Evolutionary conservation across 352 stramenopile genomes (phyloP), one percentile per base, ranked within the genome.

Genomic region (Phytophthora pinifolia): DNA sequence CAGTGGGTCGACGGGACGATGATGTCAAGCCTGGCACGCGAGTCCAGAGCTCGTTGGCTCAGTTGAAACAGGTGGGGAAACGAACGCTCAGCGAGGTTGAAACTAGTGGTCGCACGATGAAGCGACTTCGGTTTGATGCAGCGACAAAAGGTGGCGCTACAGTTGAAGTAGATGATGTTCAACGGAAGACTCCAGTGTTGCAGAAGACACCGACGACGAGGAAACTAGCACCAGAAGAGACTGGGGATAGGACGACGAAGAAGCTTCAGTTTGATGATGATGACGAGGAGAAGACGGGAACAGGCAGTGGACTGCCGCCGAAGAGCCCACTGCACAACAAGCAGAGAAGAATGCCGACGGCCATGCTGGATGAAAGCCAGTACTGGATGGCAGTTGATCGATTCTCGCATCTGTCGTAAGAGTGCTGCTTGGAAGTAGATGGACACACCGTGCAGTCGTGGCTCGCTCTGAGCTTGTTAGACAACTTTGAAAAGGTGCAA

Each of bases 361-460:
- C n/a, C 12, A 37, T 50, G 54, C 37, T 62, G 18, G 37, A 62
- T 35, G 54, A 62, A 10, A 50, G 18, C 13, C 44, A 62, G 36
- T 62, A 62, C 37, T 62, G 54, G 54, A 50, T 62, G 45, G 54
- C 54, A 1, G 54, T 62, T 37, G 54, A 62, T 20, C 53, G 54
- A 35, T 62, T 62, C 22, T 62, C 54, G 18, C 54, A 62, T 55
- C 33, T 62, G n/a, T 32, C 45, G 14, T 62, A 48, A 34, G 9
- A 38, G 25, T 13, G 22, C 4, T 22, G 20, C 20, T 22, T 22
- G 20, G 20, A 22, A 22, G 20, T 22, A 22, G 20, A 22, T 22
- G 20, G 22, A 6, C 4, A 27, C 0, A 6, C 3, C 3, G 2
- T 6, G 4, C 4, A 0, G 4, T 27, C 22, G 22, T 4, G 22